Base-by-base conservation (phyloP, 495 filamentous ascomycete genomes). In the Penicillium pulvis region DNA sequence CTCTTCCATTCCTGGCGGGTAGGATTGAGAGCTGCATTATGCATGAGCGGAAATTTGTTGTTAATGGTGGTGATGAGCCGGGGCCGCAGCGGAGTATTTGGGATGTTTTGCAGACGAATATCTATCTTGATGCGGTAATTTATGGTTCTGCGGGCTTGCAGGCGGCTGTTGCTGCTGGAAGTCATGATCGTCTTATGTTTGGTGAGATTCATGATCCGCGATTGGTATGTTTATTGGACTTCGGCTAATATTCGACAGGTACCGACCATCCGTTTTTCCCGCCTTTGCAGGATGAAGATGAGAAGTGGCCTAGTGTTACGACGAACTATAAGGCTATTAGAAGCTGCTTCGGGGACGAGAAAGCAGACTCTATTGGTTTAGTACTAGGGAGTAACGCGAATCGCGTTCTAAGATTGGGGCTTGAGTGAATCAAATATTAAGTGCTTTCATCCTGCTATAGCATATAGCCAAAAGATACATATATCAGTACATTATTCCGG, bases 261-360 rank as follows among this genome's bases (percentile, higher is more conserved):
- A 96, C 91, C 3, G 93, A 97, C 71, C 91, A 97, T 75, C 93
- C 93, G 0, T 98, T 98, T 75, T 98, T 97, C 73, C 93, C 93
- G 33, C 92, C 92, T 1, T 63, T 96, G 14, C 78, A 77, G 26
- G 79, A 81, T 42, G 70, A 77, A 23, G 82, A 83, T 53, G 79
- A 79, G 43, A 79, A 88, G 61, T 98, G 93, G 93, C 78, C 83
- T 58, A 98, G 93, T 73, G 92, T 96, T 16, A 84, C 75, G 43
- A 85, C 83, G 7, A 98, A 97, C 65, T 87, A 84, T 55, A 73
- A 81, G 39, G 91, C 91, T 0, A 89, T 97, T 30, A 64, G 79
- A 50, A 77, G 74, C 39, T 82, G 84, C 2, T 79, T 93, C 36
- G 81, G 73, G 1, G 76, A 71, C 12, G 81, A 87, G 14, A 66